Evolutionary conservation across 768 basidiomycete genomes (phyloP), one percentile per base, ranked within the genome.

Genomic region (Botryobasidium botryosum): DNA sequence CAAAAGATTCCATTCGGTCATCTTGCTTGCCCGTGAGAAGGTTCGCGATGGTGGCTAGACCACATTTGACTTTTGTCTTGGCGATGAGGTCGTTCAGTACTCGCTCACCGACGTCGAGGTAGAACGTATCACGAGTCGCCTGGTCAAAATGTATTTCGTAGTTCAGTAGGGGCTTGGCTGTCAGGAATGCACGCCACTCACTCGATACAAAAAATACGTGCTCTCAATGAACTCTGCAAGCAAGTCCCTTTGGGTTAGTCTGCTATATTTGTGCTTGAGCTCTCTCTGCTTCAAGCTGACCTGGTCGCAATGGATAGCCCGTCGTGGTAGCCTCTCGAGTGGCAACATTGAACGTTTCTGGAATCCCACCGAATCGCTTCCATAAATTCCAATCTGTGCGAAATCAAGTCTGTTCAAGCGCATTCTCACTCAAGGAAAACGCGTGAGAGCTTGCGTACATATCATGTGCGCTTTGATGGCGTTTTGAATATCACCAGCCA

Each of bases 1-100:
- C 75, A 59, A 97, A 99, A 4, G 83, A 87, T 60, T 97, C 94
- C 94, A 97, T 97, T 48, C 92, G 73, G 55, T 97, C 87, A 51
- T 91, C 87, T 15, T 72, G 74, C 53, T 75, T 67, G 52, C 85
- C 82, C 25, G 68, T 75, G 33, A 78, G 68, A 2, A 96, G 69
- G 60, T 94, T 82, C 51, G 69, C 66, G 46, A 97, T 76, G 6
- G 84, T 78, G 4, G 81, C 71, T 36, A 97, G 66, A 1, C 92
- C 92, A 57, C 92, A 97, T 8, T 72, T 68, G 3, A 90, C 86
- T 60, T 77, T 83, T 15, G 85, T 68, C 38, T 88, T 71, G 7
- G 68, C 64, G 18, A 64, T 70, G 24, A 97, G 59, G 57, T 97
- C 92, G 44, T 65, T 66, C 26, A 97, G 61, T 24, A 92, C 66